These are phyloP conservation scores for Myxozyma geophila DNA, from an alignment of 805 yeast species.

Conservation along the genomic window DNA sequence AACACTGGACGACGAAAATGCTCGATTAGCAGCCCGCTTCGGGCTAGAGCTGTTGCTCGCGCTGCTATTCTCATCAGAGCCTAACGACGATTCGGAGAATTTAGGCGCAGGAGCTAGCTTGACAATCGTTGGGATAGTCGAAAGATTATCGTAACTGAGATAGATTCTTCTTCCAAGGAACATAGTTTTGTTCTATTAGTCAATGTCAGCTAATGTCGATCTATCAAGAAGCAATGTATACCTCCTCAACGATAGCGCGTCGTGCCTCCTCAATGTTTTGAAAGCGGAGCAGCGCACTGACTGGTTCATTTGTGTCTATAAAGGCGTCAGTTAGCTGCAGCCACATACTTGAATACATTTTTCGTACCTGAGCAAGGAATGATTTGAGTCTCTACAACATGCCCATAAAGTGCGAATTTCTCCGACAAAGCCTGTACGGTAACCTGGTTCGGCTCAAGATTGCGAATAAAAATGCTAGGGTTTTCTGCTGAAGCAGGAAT, in stretches of 20 bases:
- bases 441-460: slow-evolving; percentile 56
- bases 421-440: slow-evolving; percentile 58
- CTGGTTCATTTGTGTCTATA: slow-evolving; percentile 7
- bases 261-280: slow-evolving; percentile 31
- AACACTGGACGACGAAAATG: not conserved
- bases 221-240: not conserved
- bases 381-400: slow-evolving; percentile 50
- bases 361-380: not conserved
- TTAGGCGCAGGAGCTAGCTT: slow-evolving; percentile 36
- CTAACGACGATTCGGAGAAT: slow-evolving; percentile 11
- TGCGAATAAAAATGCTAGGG: slow-evolving; percentile 75
- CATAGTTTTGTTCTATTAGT: slow-evolving; percentile 28
- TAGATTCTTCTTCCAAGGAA: slow-evolving; percentile 30
- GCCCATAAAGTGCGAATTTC: slow-evolving; percentile 72
- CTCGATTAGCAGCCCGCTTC: not conserved
- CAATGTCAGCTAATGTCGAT: not conserved
- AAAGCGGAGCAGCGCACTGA: slow-evolving; percentile 21
- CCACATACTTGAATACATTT: not conserved
- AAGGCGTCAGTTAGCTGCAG: not conserved
- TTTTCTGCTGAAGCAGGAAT: slow-evolving; percentile 60
- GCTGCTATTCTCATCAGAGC: not conserved
- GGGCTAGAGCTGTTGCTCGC: not conserved
- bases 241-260: slow-evolving; percentile 30
- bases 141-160: slow-evolving; percentile 30
- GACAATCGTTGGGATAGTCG: slow-evolving; percentile 27